phyloP scores from a whole-genome alignment of 2,329 filamentous ascomycete species.

The Hawksworthiomyces lignivorus region DNA sequence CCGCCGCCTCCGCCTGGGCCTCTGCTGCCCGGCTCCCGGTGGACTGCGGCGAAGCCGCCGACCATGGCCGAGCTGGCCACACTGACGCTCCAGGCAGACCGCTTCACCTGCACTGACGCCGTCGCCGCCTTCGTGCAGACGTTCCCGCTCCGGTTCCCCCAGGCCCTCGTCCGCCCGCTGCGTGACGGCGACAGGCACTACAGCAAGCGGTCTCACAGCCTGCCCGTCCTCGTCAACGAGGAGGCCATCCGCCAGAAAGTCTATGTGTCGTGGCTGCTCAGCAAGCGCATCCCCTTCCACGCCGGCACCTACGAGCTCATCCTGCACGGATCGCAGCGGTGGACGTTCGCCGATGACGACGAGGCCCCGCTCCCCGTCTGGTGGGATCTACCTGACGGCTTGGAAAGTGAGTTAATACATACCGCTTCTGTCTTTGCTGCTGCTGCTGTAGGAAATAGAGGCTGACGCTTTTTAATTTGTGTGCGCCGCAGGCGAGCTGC shows the following conservation, averaged over 20 bases:
- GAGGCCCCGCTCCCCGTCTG: conserved; percentile 40
- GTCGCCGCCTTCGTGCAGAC: conserved; percentile 47
- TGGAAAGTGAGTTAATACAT: conserved; percentile 60
- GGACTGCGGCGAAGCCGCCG: conserved; percentile 30
- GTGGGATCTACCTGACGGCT: conserved; percentile 63
- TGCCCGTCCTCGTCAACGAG: conserved; percentile 35
- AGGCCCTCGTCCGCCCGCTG: conserved; percentile 3
- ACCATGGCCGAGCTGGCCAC: conserved; percentile 58
- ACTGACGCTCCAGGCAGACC: conserved; percentile 63
- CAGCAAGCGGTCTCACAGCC: conserved; percentile 30
- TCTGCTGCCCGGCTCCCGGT: conserved; percentile 3
- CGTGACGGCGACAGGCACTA: conserved; percentile 16
- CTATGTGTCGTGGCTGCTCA: conserved; percentile 56
- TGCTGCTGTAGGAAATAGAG: neutral
- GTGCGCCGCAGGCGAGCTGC: conserved; percentile 40
- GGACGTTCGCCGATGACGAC: conserved; percentile 34
- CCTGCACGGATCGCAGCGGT: conserved; percentile 53
- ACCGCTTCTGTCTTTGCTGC: neutral
- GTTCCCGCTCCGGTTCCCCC: conserved; percentile 44
- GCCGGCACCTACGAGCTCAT: conserved; percentile 59
- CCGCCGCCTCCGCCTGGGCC: too few species aligned
- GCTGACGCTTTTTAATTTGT: neutral
- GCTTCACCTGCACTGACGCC: conserved; percentile 56
- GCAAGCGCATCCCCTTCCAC: conserved; percentile 53
- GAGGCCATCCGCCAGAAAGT: conserved; percentile 63